Base-by-base conservation (phyloP, 202 grass and related monocot species). In the Schoenoplectus tabernaemontani region DNA sequence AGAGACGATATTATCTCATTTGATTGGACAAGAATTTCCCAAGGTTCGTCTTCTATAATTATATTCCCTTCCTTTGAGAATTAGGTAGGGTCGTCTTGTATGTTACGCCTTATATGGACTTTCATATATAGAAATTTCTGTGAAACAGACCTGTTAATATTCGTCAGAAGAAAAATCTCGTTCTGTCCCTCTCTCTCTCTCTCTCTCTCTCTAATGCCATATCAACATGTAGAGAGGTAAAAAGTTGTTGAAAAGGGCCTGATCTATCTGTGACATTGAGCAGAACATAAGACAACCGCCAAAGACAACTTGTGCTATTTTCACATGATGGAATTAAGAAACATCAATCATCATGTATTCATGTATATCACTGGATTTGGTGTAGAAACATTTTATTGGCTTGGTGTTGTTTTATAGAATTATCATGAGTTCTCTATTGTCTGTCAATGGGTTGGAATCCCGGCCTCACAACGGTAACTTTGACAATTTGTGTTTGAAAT, bases 1-100 rank as follows among this genome's bases (percentile, higher is more conserved):
- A n/a, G 70, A 53, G 9, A 15, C 54, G 26, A 51, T 51, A 9
- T 32, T 9, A 53, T 74, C 70, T 17, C 70, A 53, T 34, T 54
- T 74, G 24, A 74, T 74, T 74, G 46, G 70, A 74, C 26, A 54
- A 54, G 46, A 73, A 73, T n/a, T n/a, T 73, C 69, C 23, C 46
- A 73, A 8, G 13, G 16, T 33, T 73, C 16, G 67, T 48, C 9
- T 17, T 50, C 30, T n/a, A n/a, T n/a, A n/a, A n/a, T n/a, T n/a
- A n/a, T 51, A 4, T 5, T 50, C 15, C 67, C 1, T 47, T 1
- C 4, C 10, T 16, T 5, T 4, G 0, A 2, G 24, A 26, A 46
- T 47, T 72, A 72, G 43, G 42, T 72, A n/a, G 1, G 22, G 5
- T 17, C 15, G 46, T 74, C 70, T 74, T 74, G 26, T 74, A 44